phyloP scores from a whole-genome alignment of 768 basidiomycete genomes.

The Tylopilus felleus region DNA sequence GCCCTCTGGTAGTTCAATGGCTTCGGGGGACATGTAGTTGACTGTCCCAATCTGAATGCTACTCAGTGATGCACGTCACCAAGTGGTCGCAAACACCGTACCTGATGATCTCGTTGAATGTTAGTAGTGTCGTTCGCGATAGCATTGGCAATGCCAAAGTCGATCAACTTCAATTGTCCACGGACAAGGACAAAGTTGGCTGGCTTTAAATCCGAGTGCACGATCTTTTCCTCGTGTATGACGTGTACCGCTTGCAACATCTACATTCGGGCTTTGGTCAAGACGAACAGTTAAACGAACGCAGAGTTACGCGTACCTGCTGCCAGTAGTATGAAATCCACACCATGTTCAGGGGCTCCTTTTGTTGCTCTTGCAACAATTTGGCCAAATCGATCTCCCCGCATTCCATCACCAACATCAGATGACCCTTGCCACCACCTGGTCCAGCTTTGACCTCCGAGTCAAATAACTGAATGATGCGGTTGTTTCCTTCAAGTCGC shows the following conservation, averaged over 20 bases:
- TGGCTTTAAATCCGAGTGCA: constrained; percentile 97
- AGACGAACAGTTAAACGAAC: neutral
- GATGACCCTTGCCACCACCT: constrained; percentile 65
- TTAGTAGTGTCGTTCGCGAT: constrained; percentile 99
- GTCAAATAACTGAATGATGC: constrained; percentile 90
- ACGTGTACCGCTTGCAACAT: constrained; percentile 99
- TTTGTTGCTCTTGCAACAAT: constrained; percentile 79
- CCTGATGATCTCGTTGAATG: constrained; percentile 94
- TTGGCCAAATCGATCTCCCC: constrained; percentile 91
- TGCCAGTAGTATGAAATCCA: constrained; percentile 97
- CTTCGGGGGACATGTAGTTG: constrained; percentile 99
- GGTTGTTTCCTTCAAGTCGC: constrained; percentile 88
- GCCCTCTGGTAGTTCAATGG: constrained; percentile 84
- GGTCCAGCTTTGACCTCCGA: constrained; percentile 72
- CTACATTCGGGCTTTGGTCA: constrained; percentile 38
- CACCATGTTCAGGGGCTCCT: constrained; percentile 84
- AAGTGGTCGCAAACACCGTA: constrained; percentile 27
- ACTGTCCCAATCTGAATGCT: constrained; percentile 81
- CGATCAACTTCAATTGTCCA: constrained; percentile 94
- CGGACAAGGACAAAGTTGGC: constrained; percentile 97
- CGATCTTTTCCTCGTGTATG: constrained; percentile 97
- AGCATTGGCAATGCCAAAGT: constrained; percentile 99
- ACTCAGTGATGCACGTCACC: neutral
- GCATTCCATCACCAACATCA: constrained; percentile 94
- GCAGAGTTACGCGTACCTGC: constrained; percentile 56